Base-by-base conservation (phyloP, 2,329 filamentous ascomycete species). In the Sordariomycetes sp. region DNA sequence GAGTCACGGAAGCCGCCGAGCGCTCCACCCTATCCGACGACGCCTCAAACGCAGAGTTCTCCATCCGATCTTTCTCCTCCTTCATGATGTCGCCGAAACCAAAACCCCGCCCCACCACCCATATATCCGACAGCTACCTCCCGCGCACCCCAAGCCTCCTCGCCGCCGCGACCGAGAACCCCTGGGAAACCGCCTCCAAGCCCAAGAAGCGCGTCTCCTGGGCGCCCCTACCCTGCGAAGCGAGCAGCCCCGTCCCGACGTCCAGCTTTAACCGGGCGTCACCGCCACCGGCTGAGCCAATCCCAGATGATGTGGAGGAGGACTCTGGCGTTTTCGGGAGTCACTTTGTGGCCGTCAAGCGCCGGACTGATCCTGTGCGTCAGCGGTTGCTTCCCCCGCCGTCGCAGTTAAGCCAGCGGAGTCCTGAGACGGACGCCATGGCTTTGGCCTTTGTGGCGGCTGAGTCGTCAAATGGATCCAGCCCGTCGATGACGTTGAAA, bases 381-480 rank as follows among this genome's bases (percentile, higher is more conserved):
- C 63, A 65, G 54, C 66, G 65, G 15, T 62, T 77, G 1, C 62
- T 76, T 2, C 74, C 73, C 4, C 72, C 69, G 20, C 68, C 66
- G 13, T 77, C 73, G 5, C 75, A 78, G 60, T 70, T 69, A 59
- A 65, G 59, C 12, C 66, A 65, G 13, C 61, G 66, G 39, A 78
- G 74, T 35, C 72, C 74, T 7, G 63, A 63, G 0, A 60, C 75
- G 17, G 70, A 67, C 57, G 76, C 74, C 7, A 78, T 79, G 73
- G 76, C 76, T 0, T 68, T 75, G 59, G 73, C 74, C 7, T 80
- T 80, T 59, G 65, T 72, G 32, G 65, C 69, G n/a, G 76, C 74
- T 6, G 76, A 79, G 45, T 24, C 45, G 45, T 20, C 45, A 20
- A 6, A 12, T 20, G 22, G 5, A 24, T 50, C 45, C 2, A 12